These are phyloP conservation scores for Aspergillus sclerotialis DNA, from an alignment of 2,329 filamentous ascomycete genomes.

Conservation along the genomic window DNA sequence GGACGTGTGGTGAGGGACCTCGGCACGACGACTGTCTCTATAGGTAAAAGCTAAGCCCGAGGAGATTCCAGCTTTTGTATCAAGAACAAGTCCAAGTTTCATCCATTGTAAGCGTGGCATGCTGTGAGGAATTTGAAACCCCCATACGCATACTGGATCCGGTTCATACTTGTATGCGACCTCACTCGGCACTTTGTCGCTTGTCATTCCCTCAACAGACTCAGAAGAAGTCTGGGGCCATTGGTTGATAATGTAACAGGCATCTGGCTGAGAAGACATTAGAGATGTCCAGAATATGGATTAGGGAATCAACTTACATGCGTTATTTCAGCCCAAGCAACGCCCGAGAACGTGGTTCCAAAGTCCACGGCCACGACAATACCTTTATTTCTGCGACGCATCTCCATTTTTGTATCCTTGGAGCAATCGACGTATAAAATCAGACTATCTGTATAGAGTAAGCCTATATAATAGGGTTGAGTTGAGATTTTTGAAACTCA, in stretches of 20 bases:
- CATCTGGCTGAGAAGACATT: conserved; percentile 9
- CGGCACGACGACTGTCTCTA: conserved; percentile 6
- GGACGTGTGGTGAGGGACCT: conserved; percentile 5
- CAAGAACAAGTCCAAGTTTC: conserved; percentile 13
- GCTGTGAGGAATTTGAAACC: conserved; percentile 10
- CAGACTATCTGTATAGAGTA: too few relatives aligned
- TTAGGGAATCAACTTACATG: conserved; percentile 7
- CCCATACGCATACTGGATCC: conserved; percentile 7
- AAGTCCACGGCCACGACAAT: conserved; percentile 17
- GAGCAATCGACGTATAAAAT: neutral
- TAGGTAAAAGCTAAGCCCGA: conserved; percentile 5
- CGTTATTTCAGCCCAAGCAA: conserved; percentile 14
- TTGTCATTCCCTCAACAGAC: conserved; percentile 10
- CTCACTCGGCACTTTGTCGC: conserved; percentile 16
- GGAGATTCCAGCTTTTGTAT: conserved; percentile 5
- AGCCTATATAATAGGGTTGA: too few relatives aligned
- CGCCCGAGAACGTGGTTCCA: conserved; percentile 16
- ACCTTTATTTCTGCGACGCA: neutral
- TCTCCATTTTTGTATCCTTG: neutral
- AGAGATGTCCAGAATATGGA: neutral
- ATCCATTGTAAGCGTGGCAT: conserved; percentile 17
- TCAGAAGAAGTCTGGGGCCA: conserved; percentile 10
- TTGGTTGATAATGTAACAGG: conserved; percentile 10
- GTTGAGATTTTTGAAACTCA: too few relatives aligned
- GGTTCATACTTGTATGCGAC: conserved; percentile 9